Percentiles rank a stretch among this genome's conserved stretches.
phyloP scores from a whole-genome alignment of 2,329 filamentous ascomycete genomes.

The Exophiala oligosperma region DNA sequence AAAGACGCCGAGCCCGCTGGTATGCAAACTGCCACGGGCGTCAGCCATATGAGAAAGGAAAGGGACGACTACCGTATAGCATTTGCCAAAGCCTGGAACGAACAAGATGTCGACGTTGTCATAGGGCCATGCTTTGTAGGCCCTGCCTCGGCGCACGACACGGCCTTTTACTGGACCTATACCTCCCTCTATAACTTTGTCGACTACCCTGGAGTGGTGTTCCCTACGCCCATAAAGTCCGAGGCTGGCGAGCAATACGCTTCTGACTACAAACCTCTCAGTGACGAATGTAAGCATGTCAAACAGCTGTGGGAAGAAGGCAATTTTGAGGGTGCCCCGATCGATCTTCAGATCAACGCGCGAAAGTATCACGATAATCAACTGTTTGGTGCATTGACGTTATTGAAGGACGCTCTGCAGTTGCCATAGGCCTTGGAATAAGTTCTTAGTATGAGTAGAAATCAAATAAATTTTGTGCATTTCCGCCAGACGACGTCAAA shows the following conservation, averaged over 20 bases:
- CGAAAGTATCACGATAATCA: slow-evolving; percentile 58
- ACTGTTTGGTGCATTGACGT: slow-evolving; percentile 22
- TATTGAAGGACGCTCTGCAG: slow-evolving; percentile 22
- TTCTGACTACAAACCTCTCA: slow-evolving; percentile 21
- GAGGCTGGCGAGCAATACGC: slow-evolving; percentile 40
- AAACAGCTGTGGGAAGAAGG: slow-evolving; percentile 45
- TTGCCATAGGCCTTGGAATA: slow-evolving; percentile 10
- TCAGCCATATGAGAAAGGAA: slow-evolving; percentile 25
- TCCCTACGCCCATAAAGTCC: slow-evolving; percentile 45
- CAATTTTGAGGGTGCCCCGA: slow-evolving; percentile 51
- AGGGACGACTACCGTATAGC: slow-evolving; percentile 28
- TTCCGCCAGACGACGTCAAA: too few species aligned
- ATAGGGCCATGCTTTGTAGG: slow-evolving; percentile 60
- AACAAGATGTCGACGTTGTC: slow-evolving; percentile 53
- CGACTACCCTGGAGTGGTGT: slow-evolving; percentile 59
- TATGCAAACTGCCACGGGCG: slow-evolving; percentile 25
- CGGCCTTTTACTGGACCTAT: slow-evolving; percentile 63
- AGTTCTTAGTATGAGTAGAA: too few species aligned
- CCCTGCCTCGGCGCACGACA: slow-evolving; percentile 54
- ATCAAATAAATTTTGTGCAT: too few species aligned
- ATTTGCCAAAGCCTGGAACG: slow-evolving; percentile 13
- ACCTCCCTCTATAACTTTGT: slow-evolving; percentile 61
- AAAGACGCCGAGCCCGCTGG: slow-evolving; percentile 11
- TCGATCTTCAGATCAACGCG: slow-evolving; percentile 56
- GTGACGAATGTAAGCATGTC: slow-evolving; percentile 47